Base-by-base conservation (phyloP, 129 eudicot species). In the Tanacetum coccineum region DNA sequence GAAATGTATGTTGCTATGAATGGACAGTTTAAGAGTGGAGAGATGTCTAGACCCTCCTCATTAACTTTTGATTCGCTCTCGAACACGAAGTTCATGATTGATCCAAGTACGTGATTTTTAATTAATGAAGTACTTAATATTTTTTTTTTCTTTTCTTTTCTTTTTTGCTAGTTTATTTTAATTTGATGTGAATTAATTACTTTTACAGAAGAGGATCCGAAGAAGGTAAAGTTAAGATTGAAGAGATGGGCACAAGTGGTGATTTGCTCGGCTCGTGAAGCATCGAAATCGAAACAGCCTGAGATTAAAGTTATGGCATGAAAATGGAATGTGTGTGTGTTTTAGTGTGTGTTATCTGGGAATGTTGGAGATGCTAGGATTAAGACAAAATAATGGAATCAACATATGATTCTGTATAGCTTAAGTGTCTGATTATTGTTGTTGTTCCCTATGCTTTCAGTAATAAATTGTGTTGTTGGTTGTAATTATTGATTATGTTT, bases 201-300 rank as follows among this genome's bases (percentile, higher is more conserved):
- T 36, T 7, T 8, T 49, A n/a, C 13, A 81, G 95, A 61, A 40
- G 89, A 78, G 63, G 87, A 81, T 61, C 95, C 87, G 51, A 62
- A 74, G 56, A 59, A 11, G 42, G 81, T 79, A 81, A 87, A 87
- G 80, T 58, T 73, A 73, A 87, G 73, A 57, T 13, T 86, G 40
- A 80, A 18, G 83, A 76, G 68, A 39, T 86, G 94, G 94, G 86
- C 94, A 5, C 81, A 81, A 60, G 87, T 78, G 77, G 95, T 87
- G 67, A 89, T 87, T 21, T 81, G 84, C 68, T 81, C 82, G 53
- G 64, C 76, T 49, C 85, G 45, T 8, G 78, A 65, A 64, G 66
- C 71, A 56, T 70, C 73, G 19, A 36, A 36, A 7, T 6, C 10
- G 2, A 44, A 59, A 25, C 53, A 74, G 3, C 60, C 66, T 13